Base-by-base conservation (phyloP, 306 rosid genomes). In the Astragalus membranaceus region DNA sequence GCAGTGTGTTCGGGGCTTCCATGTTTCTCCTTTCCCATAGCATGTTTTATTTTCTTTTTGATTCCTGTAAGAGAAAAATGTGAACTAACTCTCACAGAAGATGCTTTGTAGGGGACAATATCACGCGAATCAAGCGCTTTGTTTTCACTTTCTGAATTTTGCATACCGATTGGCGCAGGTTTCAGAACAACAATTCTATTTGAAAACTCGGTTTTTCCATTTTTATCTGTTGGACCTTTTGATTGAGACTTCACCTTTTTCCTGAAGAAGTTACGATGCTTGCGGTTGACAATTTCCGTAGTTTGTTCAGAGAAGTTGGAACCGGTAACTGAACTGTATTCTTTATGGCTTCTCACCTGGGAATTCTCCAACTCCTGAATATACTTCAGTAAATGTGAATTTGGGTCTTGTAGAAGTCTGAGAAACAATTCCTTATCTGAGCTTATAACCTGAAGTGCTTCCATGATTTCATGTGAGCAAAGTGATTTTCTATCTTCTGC, bases 141-240 rank as follows among this genome's bases (percentile, higher is more conserved):
- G 59, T 26, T 67, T 64, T 77, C 92, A 43, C 72, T 63, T 74
- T 80, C 83, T 50, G 89, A 72, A 66, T 50, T 84, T 74, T 12
- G 83, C 66, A 76, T 61, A 66, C 66, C 70, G 7, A 66, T 68
- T 2, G 76, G 79, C 20, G 85, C 88, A 46, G 98, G 96, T 84
- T 90, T 93, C 85, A 93, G 67, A 75, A 90, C 88, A 33, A 90
- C 96, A 67, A 93, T 93, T 79, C 83, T 88, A 75, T 86, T 87
- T 35, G 92, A 81, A 61, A 79, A 65, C 33, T 87, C 92, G 49
- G 84, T 64, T 58, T 71, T 52, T 20, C 53, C 88, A 62, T 72
- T 68, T 73, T 56, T 83, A 65, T 79, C 75, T 7, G 64, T 42
- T 69, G 63, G 74, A 55, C 6, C 37, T 77, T 82, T 87, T 59